A percentile compares a stretch with the other conserved stretches of the same genome.
Evolutionary conservation across 192 early-diverging fungal genomes (phyloP).

Genomic region (Spizellomyces punctatus): DNA sequence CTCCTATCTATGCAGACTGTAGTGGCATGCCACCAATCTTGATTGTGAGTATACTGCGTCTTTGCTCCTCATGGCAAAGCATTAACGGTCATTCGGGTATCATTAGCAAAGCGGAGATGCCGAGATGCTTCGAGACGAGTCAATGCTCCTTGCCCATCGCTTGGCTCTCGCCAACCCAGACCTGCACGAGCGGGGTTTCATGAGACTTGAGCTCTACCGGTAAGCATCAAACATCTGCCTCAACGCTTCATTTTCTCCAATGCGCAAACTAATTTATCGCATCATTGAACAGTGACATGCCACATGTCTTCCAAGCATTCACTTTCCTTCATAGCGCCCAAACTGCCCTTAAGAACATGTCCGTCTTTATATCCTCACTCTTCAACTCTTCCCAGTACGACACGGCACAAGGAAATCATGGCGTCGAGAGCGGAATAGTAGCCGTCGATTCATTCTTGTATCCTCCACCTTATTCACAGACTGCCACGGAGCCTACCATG

Average conservation of each 20-base stretch:
- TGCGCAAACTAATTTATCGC: too few species aligned
- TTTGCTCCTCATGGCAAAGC: not conserved
- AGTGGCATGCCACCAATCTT: slow-evolving; percentile 45
- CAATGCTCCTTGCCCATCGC: slow-evolving; percentile 34
- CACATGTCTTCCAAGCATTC: slow-evolving; percentile 13
- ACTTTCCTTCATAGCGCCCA: not conserved
- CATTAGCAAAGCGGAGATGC: slow-evolving; percentile 40
- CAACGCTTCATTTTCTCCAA: too few species aligned
- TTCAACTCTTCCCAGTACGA: not conserved
- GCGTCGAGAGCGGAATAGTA: not conserved
- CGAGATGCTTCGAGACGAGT: slow-evolving; percentile 51
- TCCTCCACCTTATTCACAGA: not conserved
- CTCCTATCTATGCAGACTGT: slow-evolving; percentile 41
- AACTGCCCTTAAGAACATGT: not conserved
- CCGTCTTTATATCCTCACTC: not conserved
- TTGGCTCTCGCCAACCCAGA: slow-evolving; percentile 7
- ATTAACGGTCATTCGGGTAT: not conserved
- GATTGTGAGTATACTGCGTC: slow-evolving; percentile 7
- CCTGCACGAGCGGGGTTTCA: not conserved
- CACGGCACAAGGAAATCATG: not conserved
- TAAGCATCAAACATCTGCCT: not conserved
- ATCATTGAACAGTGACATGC: not conserved
- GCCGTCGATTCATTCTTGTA: not conserved
- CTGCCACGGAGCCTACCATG: not conserved
- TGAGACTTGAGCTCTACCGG: slow-evolving; percentile 1